A percentile compares a stretch with the other conserved stretches of the same genome.
Evolutionary conservation across 2,329 filamentous ascomycete species (phyloP).

Genomic region (Zarea fungicola): DNA sequence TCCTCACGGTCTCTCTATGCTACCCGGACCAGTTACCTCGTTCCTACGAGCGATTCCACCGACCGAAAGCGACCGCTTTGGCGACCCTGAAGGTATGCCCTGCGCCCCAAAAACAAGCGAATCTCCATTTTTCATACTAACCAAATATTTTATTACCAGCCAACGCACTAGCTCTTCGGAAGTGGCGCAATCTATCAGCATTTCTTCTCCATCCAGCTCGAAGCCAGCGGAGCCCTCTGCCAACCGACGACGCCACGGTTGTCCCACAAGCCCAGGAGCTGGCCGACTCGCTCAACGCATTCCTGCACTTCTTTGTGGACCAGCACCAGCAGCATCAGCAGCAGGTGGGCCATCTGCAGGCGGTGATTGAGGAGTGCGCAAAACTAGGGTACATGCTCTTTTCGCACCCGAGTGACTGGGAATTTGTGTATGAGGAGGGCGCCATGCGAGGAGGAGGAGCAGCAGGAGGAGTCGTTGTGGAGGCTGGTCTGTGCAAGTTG

Average conservation of each 20-base stretch:
- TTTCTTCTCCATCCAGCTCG: conserved; percentile 37
- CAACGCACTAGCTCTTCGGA: conserved; percentile 29
- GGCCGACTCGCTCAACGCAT: conserved; percentile 27
- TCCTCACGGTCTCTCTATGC: conserved; percentile 26
- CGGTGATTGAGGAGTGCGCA: conserved; percentile 34
- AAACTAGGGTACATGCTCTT: conserved; percentile 37
- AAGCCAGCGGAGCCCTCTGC: conserved; percentile 31
- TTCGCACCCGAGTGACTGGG: conserved; percentile 37
- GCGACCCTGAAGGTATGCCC: conserved; percentile 26
- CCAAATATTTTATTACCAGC: conserved; percentile 16
- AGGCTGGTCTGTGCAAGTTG: conserved; percentile 26
- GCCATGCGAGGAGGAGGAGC: neutral
- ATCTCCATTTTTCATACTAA: neutral
- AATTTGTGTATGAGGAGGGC: conserved; percentile 22
- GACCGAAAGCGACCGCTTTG: conserved; percentile 18
- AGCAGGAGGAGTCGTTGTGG: conserved; percentile 19
- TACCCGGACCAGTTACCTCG: conserved; percentile 28
- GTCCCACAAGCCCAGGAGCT: conserved; percentile 28
- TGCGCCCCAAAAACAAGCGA: neutral
- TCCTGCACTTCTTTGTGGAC: conserved; percentile 30
- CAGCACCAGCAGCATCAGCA: conserved; percentile 23
- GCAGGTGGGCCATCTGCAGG: conserved; percentile 34
- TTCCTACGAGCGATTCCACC: conserved; percentile 27
- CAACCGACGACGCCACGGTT: conserved; percentile 23
- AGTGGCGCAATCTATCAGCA: conserved; percentile 38